Conservation (phyloP, 2,329 filamentous ascomycete genomes). For the Teratosphaeria pseudoeucalypti region DNA sequence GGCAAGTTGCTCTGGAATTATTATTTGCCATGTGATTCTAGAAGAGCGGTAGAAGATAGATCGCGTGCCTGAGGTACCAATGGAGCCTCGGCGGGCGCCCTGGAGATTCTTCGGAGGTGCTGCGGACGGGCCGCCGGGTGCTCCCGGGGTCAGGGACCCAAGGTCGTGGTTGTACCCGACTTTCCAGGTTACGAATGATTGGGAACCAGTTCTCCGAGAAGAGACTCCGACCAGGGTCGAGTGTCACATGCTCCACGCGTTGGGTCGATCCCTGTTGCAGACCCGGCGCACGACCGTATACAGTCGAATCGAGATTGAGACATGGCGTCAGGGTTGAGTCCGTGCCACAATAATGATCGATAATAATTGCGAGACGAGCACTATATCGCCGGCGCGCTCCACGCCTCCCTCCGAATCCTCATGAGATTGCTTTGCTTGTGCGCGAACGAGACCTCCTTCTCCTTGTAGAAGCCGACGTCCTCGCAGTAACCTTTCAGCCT, state of each 20-base stretch:
- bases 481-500: slow-evolving; percentile 64
- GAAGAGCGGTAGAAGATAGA: neutral
- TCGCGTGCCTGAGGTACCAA: neutral
- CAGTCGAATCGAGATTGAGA: too few relatives aligned
- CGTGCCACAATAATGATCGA: too few relatives aligned
- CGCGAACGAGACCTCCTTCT: slow-evolving; percentile 75
- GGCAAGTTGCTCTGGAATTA: neutral
- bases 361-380: neutral
- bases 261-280: too few relatives aligned
- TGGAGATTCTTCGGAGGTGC: neutral
- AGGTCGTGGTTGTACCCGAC: too few relatives aligned
- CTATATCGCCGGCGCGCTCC: slow-evolving; percentile 52
- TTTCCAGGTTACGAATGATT: too few relatives aligned
- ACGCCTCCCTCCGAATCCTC: slow-evolving; percentile 67
- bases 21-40: neutral
- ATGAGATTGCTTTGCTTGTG: slow-evolving; percentile 90
- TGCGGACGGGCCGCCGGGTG: neutral
- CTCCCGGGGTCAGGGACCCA: too few relatives aligned
- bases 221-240: too few relatives aligned
- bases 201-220: too few relatives aligned
- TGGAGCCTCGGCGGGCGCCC: neutral
- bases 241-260: too few relatives aligned
- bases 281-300: too few relatives aligned
- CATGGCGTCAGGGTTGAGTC: too few relatives aligned
- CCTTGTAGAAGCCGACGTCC: slow-evolving; percentile 69